These are phyloP conservation scores for Termitomyces heimii DNA, from an alignment of 768 basidiomycete genomes.

Conservation along the genomic window DNA sequence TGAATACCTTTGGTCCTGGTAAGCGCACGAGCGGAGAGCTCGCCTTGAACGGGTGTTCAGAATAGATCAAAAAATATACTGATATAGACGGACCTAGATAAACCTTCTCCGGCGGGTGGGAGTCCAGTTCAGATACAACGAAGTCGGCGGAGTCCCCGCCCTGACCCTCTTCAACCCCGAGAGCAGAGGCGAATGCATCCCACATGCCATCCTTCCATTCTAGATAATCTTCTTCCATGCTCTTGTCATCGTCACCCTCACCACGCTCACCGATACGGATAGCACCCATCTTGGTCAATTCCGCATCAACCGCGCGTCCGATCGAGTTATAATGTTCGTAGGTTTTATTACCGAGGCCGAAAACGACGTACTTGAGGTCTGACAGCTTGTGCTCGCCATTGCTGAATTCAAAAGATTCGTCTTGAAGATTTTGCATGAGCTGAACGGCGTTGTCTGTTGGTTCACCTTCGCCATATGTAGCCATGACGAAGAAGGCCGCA, in stretches of 20 bases:
- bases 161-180: conserved; percentile 94
- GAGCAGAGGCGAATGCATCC: conserved; percentile 74
- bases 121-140: conserved; percentile 74
- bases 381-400: conserved; percentile 69
- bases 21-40: conserved; percentile 92
- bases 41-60: conserved; percentile 46
- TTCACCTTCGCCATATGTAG: conserved; percentile 98
- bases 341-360: conserved; percentile 87
- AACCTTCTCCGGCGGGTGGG: conserved; percentile 79
- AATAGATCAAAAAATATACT: not conserved
- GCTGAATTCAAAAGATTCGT: conserved; percentile 83
- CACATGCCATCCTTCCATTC: conserved; percentile 99
- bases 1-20: conserved; percentile 93
- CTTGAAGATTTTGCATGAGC: conserved; percentile 88
- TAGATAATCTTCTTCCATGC: conserved; percentile 99
- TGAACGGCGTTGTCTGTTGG: conserved; percentile 97
- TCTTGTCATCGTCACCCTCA: conserved; percentile 98
- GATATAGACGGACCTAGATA: conserved; percentile 65
- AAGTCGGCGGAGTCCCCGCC: conserved; percentile 96
- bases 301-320: conserved; percentile 68
- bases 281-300: conserved; percentile 76
- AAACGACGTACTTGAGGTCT: conserved; percentile 92
- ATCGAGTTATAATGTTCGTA: conserved; percentile 98
- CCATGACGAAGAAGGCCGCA: conserved; percentile 92
- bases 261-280: conserved; percentile 82